phyloP scores from a whole-genome alignment of 306 rosid species.

The Ormosia emarginata region DNA sequence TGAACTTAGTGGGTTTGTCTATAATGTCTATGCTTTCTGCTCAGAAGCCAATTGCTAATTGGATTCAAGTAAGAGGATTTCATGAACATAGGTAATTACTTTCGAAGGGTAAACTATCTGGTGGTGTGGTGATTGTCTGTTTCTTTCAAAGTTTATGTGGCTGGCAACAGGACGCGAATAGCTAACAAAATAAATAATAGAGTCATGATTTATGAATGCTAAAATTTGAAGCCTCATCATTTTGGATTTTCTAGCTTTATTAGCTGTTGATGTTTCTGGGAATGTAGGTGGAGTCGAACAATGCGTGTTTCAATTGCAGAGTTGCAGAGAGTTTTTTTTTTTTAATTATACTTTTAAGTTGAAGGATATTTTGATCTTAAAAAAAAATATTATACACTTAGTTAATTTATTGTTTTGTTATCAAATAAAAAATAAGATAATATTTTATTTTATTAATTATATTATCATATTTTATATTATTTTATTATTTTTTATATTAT shows the following conservation, averaged over 20 bases:
- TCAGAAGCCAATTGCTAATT: conserved; percentile 13
- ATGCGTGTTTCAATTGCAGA: too few species aligned
- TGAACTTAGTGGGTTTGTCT: conserved; percentile 9
- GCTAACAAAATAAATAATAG: background rate
- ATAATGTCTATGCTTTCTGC: conserved; percentile 10
- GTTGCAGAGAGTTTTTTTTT: too few species aligned
- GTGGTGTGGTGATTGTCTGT: background rate
- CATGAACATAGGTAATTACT: conserved; percentile 36
- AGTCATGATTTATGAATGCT: background rate
- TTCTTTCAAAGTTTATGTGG: background rate
- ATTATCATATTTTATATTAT: too few species aligned
- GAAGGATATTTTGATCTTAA: too few species aligned
- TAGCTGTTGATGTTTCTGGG: too few species aligned
- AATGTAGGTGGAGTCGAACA: too few species aligned
- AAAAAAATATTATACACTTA: too few species aligned
- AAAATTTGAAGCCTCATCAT: background rate
- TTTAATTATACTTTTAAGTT: too few species aligned
- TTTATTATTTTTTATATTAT: too few species aligned
- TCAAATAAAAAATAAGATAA: too few species aligned
- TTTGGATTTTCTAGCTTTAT: conserved; percentile 27
- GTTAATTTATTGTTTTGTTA: too few species aligned
- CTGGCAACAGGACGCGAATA: background rate
- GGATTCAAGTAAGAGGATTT: conserved; percentile 27
- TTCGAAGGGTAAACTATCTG: background rate
- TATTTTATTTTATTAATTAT: too few species aligned